Base-by-base conservation (phyloP, 345 rosid species). In the Sapria himalayana region DNA sequence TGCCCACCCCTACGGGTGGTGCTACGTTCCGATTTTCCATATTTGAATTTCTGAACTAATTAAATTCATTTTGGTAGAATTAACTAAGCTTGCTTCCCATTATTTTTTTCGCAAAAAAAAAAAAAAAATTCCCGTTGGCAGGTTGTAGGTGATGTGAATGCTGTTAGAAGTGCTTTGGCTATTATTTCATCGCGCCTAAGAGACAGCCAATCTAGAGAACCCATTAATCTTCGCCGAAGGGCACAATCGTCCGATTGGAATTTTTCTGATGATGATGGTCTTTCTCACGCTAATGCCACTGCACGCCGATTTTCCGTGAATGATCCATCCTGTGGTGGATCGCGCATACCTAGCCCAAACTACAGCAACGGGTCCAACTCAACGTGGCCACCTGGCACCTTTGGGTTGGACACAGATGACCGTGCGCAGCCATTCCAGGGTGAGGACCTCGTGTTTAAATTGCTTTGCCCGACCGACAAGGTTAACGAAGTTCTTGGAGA, bases 131-230 rank as follows among this genome's bases (percentile, higher is more conserved):
- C n/a, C n/a, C n/a, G n/a, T n/a, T n/a, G n/a, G 57, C 74, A 91
- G 95, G 75, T 91, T 49, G 76, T 77, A 12, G 99, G 99, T 42
- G 99, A 84, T 31, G 55, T 50, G n/a, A 56, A 59, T 56, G 67
- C 67, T 14, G 99, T 84, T 29, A 91, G 75, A 61, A 78, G 70
- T 59, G 93, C 99, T 45, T 24, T 91, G 56, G 59, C 65, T 3
- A 56, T 64, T 41, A 77, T 91, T 50, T 77, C 95, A 33, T 70
- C 79, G 2, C 92, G 92, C 46, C 57, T 91, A 61, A 66, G 85
- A 62, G 99, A 82, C 76, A 84, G 99, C 57, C 99, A 91, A 41
- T 95, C 82, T 65, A 86, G 95, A 47, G 93, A 84, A 44, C 81
- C 86, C 43, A 66, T 66, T 70, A 58, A 80, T 60, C 66, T 82